Evolutionary conservation across 495 filamentous ascomycete species (phyloP), one percentile per base, ranked within the genome.

Genomic region (Hypoxylon lenormandii): DNA sequence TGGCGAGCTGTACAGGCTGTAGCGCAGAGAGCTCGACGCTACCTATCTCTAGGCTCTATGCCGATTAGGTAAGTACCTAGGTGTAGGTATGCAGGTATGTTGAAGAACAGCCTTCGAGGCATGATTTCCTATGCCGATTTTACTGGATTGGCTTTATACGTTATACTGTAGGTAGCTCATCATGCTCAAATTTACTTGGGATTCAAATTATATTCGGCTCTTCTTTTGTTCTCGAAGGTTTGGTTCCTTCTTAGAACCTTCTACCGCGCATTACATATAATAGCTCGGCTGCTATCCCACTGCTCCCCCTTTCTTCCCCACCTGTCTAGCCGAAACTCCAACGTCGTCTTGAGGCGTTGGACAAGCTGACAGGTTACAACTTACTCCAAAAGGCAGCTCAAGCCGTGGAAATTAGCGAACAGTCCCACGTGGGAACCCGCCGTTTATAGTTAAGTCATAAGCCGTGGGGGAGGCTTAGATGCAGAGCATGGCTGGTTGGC

Each of bases 381-480:
- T 69, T 60, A 48, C 60, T 60, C 42, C 15, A 54, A 60, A 54
- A 46, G 36, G 60, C 36, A 64, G 48, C 42, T 70, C 50, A 26
- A 70, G 56, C 60, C 60, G 56, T 45, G 43, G 53, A 57, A 50
- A 61, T 51, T 69, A 52, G 28, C 55, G 56, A 60, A 40, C 3
- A 21, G 45, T n/a, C 5, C 50, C 57, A 71, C 62, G 58, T 60
- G 62, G 58, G 62, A 66, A 48, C 48, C 42, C 45, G 22, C 47
- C 49, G 26, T 58, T 33, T 48, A 66, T 66, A 66, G 56, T 51
- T 21, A 51, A 53, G 30, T 28, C 4, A 5, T 33, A 48, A 61
- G 38, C 63, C 62, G 68, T 30, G 68, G 68, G 68, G 62, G 62
- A 62, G 58, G 57, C 68, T 66, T 28, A 63, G 47, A 22, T 19